A percentile compares a stretch with the other conserved stretches of the same genome.
Conservation (phyloP, 1,284 basidiomycete genomes). For the Fomitopsis palustris region DNA sequence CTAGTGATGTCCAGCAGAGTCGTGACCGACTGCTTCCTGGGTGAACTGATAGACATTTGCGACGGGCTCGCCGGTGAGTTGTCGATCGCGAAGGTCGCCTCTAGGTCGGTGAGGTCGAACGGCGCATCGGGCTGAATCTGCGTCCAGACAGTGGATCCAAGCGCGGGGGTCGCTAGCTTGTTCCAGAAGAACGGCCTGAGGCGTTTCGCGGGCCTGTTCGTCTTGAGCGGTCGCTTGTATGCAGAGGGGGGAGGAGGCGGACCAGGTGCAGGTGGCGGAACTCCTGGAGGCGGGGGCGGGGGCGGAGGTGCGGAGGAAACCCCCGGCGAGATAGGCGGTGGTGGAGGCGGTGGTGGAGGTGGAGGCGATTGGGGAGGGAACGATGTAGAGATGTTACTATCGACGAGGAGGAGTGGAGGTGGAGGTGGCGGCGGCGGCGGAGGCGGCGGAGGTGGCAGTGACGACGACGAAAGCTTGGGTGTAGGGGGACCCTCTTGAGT, state of each 20-base stretch:
- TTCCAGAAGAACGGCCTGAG: constrained; percentile 91
- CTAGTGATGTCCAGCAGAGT: constrained; percentile 78
- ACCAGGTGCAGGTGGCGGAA: constrained; percentile 28
- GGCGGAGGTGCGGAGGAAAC: constrained; percentile 17
- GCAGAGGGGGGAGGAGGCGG: constrained; percentile 32
- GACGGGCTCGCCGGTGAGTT: constrained; percentile 39
- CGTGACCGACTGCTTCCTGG: constrained; percentile 59
- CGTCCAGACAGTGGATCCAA: constrained; percentile 68
- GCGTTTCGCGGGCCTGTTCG: constrained; percentile 47
- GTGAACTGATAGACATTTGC: constrained; percentile 34
- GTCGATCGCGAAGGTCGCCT: constrained; percentile 71
- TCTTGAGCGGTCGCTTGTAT: constrained; percentile 31
- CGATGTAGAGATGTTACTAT: constrained; percentile 7
- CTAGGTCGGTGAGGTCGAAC: constrained; percentile 70
- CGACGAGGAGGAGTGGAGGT: neutral
- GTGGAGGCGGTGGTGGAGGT: constrained; percentile 18
- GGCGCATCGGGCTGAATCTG: constrained; percentile 42
- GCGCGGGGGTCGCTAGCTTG: constrained; percentile 53
- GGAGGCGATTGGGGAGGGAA: constrained; percentile 18
- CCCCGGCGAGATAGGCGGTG: constrained; percentile 24
- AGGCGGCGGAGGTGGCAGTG: constrained; percentile 8
- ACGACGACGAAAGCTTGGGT: neutral
- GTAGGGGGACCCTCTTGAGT: neutral
- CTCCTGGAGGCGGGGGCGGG: constrained; percentile 19
- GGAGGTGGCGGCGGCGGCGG: constrained; percentile 13